phyloP scores from a whole-genome alignment of 495 filamentous ascomycete species.

The Talaromyces proteolyticus region DNA sequence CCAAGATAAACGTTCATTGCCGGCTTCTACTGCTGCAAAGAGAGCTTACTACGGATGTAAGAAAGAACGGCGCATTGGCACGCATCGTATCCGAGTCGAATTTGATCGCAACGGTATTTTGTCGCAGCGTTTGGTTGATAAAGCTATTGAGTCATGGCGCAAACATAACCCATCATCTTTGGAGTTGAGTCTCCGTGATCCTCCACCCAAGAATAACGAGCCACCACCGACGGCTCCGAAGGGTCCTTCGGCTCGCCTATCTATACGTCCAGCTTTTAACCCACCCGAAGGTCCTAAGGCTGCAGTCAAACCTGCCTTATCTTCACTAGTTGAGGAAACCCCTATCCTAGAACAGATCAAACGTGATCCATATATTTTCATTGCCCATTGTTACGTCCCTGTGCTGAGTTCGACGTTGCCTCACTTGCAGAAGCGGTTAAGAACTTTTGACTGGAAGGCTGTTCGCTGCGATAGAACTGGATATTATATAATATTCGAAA shows the following conservation, averaged over 20 bases:
- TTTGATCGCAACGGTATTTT: slow-evolving; percentile 81
- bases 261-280: slow-evolving; percentile 24
- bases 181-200: slow-evolving; percentile 15
- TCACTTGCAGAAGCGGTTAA: slow-evolving; percentile 82
- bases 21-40: slow-evolving; percentile 72
- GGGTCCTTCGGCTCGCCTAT: slow-evolving; percentile 69
- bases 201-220: slow-evolving; percentile 39
- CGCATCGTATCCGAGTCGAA: slow-evolving; percentile 69
- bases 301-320: slow-evolving; percentile 35
- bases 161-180: slow-evolving; percentile 33
- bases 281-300: slow-evolving; percentile 45
- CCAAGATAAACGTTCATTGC: slow-evolving; percentile 41
- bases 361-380: slow-evolving; percentile 86
- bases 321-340: slow-evolving; percentile 51
- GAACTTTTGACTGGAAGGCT: slow-evolving; percentile 66
- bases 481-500: slow-evolving; percentile 86
- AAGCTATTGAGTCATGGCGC: slow-evolving; percentile 58
- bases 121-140: slow-evolving; percentile 67
- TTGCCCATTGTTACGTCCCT: slow-evolving; percentile 78
- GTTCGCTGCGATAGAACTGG: slow-evolving; percentile 78
- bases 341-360: slow-evolving; percentile 62
- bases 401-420: slow-evolving; percentile 76
- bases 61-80: slow-evolving; percentile 66
- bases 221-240: slow-evolving; percentile 80
- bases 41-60: slow-evolving; percentile 57